These are phyloP conservation scores for Macadamia integrifolia DNA, from an alignment of 164 flowering plant genomes.

Conservation along the genomic window DNA sequence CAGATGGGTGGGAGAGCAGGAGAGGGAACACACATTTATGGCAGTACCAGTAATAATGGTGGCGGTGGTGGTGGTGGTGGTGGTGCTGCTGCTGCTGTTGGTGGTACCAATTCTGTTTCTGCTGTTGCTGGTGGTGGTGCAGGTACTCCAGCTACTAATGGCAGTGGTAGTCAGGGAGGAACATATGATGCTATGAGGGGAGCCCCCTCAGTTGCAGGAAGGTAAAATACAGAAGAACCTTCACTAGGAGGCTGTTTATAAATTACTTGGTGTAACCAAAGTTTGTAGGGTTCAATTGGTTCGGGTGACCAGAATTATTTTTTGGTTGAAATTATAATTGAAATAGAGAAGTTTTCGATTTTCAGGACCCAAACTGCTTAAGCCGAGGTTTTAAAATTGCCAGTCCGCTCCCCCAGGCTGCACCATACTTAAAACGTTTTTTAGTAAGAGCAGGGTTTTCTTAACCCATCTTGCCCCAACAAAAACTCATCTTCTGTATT, in stretches of 20 bases:
- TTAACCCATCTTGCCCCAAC: too few relatives aligned
- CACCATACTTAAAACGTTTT: too few relatives aligned
- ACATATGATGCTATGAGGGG: slow-evolving; percentile 16
- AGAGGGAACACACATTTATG: slow-evolving; percentile 27
- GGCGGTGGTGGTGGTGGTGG: neutral
- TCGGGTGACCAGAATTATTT: too few relatives aligned
- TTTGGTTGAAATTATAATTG: too few relatives aligned
- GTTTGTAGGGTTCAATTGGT: too few relatives aligned
- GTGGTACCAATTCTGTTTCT: neutral
- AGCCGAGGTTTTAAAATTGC: too few relatives aligned
- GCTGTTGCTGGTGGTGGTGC: neutral
- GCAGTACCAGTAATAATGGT: slow-evolving; percentile 9
- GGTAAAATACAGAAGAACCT: slow-evolving; percentile 6
- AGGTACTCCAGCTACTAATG: slow-evolving; percentile 2
- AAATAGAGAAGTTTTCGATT: too few relatives aligned
- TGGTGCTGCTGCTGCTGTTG: slow-evolving; percentile 4
- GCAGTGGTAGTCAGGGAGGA: slow-evolving; percentile 19
- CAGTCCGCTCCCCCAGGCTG: too few relatives aligned
- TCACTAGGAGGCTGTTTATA: neutral
- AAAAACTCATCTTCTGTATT: too few relatives aligned
- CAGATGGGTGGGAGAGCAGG: slow-evolving; percentile 23
- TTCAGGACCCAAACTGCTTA: too few relatives aligned
- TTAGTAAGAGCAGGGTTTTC: too few relatives aligned
- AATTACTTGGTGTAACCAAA: too few relatives aligned
- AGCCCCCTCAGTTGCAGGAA: slow-evolving; percentile 7